Base-by-base conservation (phyloP, 164 flowering plant genomes). In the Chimonanthus salicifolius region DNA sequence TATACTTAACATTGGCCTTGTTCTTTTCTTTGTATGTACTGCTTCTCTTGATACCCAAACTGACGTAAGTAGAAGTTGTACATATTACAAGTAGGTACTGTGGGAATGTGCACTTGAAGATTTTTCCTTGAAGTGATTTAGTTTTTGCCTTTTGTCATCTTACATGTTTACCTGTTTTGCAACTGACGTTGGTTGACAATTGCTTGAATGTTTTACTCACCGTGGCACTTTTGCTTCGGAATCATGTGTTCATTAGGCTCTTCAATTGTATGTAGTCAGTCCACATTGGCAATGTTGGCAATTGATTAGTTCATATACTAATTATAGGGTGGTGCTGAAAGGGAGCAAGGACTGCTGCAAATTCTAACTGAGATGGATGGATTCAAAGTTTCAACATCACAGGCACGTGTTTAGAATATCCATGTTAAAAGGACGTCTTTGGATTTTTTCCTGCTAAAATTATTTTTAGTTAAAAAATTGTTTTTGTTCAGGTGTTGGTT, bases 331-430 rank as follows among this genome's bases (percentile, higher is more conserved):
- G 99, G 99, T 72, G 98, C 99, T 58, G 99, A 95, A 82, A 88
- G 99, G 78, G 99, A 95, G 77, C 98, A 91, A 82, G 98, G 99
- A 21, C 80, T 95, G 70, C 97, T 95, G 82, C 99, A 95, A 83
- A 93, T 95, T 74, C 80, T 95, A 68, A 95, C 98, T 15, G 99
- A 95, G 83, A 83, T 95, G 98, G 99, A 95, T 88, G 99, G 99
- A 62, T 95, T 95, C 77, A 93, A 88, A 83, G 96, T 85, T 76
- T 87, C 90, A 79, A 89, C 98, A 66, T 80, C 94, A 74, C 96
- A 95, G 88, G 99, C 92, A 64, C 74, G 78, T 64, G 62, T 69
- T 10, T 44, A 66, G 13, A 48, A 64, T 11, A 49, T 58, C 46
- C 2, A 33, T 58, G 71, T 62, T 18, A 6, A 6, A 48, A 51